Evolutionary conservation across 306 rosid species (phyloP).

Genomic region (Acacia crassicarpa): DNA sequence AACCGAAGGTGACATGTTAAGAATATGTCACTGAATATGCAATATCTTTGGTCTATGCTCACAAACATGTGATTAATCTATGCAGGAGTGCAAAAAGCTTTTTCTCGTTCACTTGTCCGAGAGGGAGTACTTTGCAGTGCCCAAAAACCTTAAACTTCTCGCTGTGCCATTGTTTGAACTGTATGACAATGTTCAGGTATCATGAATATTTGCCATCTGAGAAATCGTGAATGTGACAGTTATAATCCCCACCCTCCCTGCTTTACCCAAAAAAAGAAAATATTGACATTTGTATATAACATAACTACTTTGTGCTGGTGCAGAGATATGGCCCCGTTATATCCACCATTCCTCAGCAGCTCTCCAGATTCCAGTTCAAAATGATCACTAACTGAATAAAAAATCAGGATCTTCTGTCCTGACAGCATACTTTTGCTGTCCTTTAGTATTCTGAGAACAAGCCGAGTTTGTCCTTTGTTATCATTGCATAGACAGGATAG

Average conservation of each 20-base stretch:
- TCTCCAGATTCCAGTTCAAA: constrained; percentile 97
- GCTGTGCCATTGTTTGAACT: constrained; percentile 99
- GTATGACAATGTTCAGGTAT: constrained; percentile 98
- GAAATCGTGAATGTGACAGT: neutral
- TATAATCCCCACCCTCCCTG: too few species aligned
- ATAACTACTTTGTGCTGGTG: constrained; percentile 14
- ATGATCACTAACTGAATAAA: constrained; percentile 76
- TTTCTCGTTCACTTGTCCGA: constrained; percentile 94
- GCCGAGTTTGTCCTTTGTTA: constrained; percentile 17
- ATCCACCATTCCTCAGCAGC: constrained; percentile 97
- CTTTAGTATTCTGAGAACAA: constrained; percentile 21
- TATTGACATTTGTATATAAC: constrained; percentile 25
- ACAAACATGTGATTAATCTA: neutral
- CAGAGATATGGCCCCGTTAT: constrained; percentile 99
- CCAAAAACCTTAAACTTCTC: constrained; percentile 90
- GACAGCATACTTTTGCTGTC: neutral
- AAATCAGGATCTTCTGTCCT: constrained; percentile 8
- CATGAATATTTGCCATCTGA: neutral
- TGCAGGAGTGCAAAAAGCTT: constrained; percentile 94
- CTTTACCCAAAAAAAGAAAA: too few species aligned
- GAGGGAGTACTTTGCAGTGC: constrained; percentile 96
- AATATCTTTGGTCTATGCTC: neutral
- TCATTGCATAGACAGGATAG: constrained; percentile 33
- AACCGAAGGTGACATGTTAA: constrained; percentile 72
- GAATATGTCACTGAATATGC: neutral